Percentiles rank a stretch among this genome's conserved stretches.
These are phyloP conservation scores for Urtica urens DNA, from an alignment of 306 rosid species.

Conservation along the genomic window DNA sequence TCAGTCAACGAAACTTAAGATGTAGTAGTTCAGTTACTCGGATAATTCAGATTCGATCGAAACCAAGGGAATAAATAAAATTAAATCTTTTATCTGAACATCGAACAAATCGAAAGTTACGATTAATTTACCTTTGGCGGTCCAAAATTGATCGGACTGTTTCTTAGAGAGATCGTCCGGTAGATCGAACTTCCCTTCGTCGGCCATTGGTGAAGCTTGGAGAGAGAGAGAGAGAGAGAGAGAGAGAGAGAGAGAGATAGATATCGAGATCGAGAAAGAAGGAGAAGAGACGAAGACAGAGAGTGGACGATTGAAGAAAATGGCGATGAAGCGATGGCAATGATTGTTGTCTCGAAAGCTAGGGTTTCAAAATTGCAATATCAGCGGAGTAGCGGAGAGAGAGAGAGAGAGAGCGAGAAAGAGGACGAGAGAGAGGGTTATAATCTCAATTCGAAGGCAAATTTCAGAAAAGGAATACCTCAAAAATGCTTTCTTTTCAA, in stretches of 20 bases:
- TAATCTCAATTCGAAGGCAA: no score
- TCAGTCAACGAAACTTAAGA: no score
- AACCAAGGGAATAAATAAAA: slow-evolving; percentile 10
- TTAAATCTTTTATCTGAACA: background rate
- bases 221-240: background rate
- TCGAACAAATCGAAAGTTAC: background rate
- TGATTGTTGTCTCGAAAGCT: no score
- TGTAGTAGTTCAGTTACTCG: no score
- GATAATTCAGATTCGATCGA: background rate
- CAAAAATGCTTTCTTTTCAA: no score
- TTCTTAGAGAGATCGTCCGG: slow-evolving; percentile 39
- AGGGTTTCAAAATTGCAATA: slow-evolving; percentile 33
- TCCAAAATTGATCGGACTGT: slow-evolving; percentile 38
- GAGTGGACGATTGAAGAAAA: slow-evolving; percentile 2
- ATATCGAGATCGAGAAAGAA: slow-evolving; percentile 7
- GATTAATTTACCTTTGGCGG: slow-evolving; percentile 38
- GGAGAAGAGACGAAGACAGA: slow-evolving; percentile 13
- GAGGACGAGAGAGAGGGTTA: slow-evolving; percentile 19
- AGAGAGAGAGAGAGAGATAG: background rate
- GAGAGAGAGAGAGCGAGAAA: slow-evolving; percentile 11
- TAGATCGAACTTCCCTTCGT: slow-evolving; percentile 43
- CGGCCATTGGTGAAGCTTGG: slow-evolving; percentile 27
- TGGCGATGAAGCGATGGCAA: no score
- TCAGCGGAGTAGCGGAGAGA: slow-evolving; percentile 2
- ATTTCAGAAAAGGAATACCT: no score